Base-by-base conservation (phyloP, 306 rosid genomes). In the Adenanthera pavonina region DNA sequence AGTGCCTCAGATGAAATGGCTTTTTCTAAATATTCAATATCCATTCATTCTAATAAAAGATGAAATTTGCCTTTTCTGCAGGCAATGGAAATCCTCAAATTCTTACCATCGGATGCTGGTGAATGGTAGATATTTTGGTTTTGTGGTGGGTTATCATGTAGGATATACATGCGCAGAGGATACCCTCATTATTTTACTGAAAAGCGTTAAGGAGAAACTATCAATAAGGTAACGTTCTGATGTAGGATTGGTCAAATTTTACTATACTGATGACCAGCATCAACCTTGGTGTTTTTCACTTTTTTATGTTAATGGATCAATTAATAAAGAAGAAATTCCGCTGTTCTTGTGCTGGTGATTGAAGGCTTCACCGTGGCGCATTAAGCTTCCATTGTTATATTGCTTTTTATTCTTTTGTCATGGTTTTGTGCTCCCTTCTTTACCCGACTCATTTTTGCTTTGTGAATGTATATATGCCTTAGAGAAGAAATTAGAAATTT, bases 351-450 rank as follows among this genome's bases (percentile, higher is more conserved):
- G 88, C 87, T 59, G 30, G 64, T 73, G 78, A 54, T 79, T 78
- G 57, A 82, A 54, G 44, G 72, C 79, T 86, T 73, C 82, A 40
- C 47, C 25, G 82, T 41, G 76, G 64, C 44, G 43, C 44, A 40
- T 44, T 65, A 30, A 33, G 74, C 73, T 77, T 54, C 82, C 61
- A 73, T 43, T 49, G 72, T 81, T 68, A 4, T 69, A 76, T 44
- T 56, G 10, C 70, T 76, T 74, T 80, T 64, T 54, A 48, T 85
- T 74, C 80, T 67, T 75, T 65, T 78, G 74, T 77, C 77, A 75
- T 74, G 85, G 81, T 71, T 83, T 72, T 86, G 85, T 85, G 87
- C 86, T 68, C 70, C 76, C 85, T 78, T 80, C 25, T 70, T 84
- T 75, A 56, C 33, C 71, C 87, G 78, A 68, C 16, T 20, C 16